Percentiles rank a stretch among this genome's conserved stretches.
Evolutionary conservation across 1,139 yeast species (phyloP).

Genomic region (Kodamaea ohmeri): DNA sequence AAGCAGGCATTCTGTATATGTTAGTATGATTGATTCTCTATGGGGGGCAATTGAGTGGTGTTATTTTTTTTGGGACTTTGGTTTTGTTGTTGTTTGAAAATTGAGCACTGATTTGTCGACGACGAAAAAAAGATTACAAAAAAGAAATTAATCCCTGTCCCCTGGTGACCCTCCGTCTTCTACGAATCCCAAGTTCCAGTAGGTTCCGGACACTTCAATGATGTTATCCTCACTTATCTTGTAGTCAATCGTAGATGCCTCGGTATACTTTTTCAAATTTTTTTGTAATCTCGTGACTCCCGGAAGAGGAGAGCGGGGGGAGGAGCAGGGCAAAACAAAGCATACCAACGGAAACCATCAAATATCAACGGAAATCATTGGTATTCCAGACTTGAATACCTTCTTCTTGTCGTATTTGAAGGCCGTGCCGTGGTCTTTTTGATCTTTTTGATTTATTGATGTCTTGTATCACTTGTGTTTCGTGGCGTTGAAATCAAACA

Average conservation of each 20-base stretch:
- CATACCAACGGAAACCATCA: too few species aligned
- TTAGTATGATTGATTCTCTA: slow-evolving; percentile 8
- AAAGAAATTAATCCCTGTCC: slow-evolving; percentile 7
- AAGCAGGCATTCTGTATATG: slow-evolving; percentile 59
- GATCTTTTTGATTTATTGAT: too few species aligned
- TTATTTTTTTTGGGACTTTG: slow-evolving; percentile 7
- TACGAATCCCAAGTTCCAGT: too few species aligned
- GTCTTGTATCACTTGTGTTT: too few species aligned
- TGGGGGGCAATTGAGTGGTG: slow-evolving; percentile 4
- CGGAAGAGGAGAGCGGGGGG: too few species aligned
- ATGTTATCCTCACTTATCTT: background rate
- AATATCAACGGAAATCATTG: too few species aligned
- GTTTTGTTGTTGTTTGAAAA: slow-evolving; percentile 12
- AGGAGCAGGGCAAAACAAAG: background rate
- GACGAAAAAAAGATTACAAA: slow-evolving; percentile 11
- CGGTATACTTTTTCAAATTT: background rate
- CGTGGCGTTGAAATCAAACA: too few species aligned
- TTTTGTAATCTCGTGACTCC: background rate
- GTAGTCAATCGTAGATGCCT: background rate
- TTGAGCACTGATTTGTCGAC: slow-evolving; percentile 13
- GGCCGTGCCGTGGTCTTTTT: too few species aligned
- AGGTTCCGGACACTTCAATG: background rate
- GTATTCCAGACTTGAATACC: too few species aligned
- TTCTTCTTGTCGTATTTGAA: too few species aligned
- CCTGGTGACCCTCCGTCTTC: too few species aligned